Conservation (phyloP, 2,329 filamentous ascomycete genomes). For the Tolypocladium cylindrosporum region DNA sequence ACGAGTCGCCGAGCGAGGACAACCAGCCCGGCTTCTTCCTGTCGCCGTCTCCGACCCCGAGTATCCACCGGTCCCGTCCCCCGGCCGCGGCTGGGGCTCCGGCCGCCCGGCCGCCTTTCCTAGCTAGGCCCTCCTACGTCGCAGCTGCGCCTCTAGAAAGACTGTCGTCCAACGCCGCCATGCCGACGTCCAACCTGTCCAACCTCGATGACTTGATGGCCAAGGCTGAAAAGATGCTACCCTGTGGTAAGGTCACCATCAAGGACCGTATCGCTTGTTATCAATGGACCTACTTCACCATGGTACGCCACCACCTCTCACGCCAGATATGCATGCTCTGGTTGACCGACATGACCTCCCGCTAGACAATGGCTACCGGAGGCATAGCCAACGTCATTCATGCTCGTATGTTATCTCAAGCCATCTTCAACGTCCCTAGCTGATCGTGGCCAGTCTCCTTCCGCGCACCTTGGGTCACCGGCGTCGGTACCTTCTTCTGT, state of each 20-base stretch:
- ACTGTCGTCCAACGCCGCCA: not conserved
- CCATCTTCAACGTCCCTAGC: not conserved
- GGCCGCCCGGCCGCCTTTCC: not conserved
- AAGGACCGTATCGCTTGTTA: constrained; percentile 42
- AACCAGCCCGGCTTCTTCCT: constrained; percentile 18
- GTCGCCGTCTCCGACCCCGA: constrained; percentile 5
- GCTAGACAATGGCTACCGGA: constrained; percentile 37
- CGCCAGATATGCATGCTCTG: no score
- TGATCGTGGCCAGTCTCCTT: not conserved
- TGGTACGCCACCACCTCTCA: constrained; percentile 10
- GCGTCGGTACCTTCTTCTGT: constrained; percentile 51
- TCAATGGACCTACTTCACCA: constrained; percentile 71
- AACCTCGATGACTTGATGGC: constrained; percentile 25
- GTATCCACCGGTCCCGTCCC: not conserved
- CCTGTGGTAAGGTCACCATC: constrained; percentile 27
- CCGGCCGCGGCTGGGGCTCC: not conserved
- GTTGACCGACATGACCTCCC: not conserved
- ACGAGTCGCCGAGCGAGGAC: constrained; percentile 28
- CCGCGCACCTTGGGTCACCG: constrained; percentile 41
- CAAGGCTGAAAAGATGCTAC: constrained; percentile 14
- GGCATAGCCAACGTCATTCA: constrained; percentile 46
- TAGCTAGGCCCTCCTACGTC: not conserved
- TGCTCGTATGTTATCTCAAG: constrained; percentile 10
- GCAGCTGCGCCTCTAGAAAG: not conserved
- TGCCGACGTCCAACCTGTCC: constrained; percentile 2